phyloP scores from a whole-genome alignment of 2,329 filamentous ascomycete genomes.

The Macroventuria anomochaeta region DNA sequence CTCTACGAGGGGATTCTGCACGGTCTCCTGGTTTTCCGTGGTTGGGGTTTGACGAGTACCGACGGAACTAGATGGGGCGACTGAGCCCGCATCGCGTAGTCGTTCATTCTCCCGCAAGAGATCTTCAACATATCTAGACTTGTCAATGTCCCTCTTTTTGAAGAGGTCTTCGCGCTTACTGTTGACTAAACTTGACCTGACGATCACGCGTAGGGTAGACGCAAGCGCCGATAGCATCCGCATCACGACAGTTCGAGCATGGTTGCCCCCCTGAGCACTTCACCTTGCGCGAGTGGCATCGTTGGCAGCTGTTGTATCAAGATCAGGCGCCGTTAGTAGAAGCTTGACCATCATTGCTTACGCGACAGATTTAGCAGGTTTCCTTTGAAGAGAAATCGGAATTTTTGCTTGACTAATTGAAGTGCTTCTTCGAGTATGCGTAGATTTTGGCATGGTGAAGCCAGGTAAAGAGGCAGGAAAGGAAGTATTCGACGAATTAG shows the following conservation, averaged over 20 bases:
- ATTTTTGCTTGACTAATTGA: not conserved
- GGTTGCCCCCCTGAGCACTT: constrained; percentile 46
- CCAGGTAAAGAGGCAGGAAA: not conserved
- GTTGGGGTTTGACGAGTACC: not conserved
- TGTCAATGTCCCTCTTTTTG: not conserved
- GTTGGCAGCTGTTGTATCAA: constrained; percentile 24
- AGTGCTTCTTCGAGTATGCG: not conserved
- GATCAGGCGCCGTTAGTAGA: not conserved
- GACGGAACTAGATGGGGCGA: not conserved
- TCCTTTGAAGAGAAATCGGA: not conserved
- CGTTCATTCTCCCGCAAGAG: constrained; percentile 41
- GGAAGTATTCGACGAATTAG: not conserved
- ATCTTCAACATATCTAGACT: constrained; percentile 36
- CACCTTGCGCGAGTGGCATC: constrained; percentile 41
- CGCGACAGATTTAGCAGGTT: constrained; percentile 8
- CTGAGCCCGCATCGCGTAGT: constrained; percentile 19
- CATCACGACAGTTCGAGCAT: constrained; percentile 38
- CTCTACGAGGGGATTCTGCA: constrained; percentile 45
- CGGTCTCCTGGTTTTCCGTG: constrained; percentile 31
- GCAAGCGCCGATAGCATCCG: constrained; percentile 28
- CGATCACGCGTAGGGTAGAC: constrained; percentile 37
- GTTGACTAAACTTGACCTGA: constrained; percentile 40
- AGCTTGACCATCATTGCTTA: constrained; percentile 2
- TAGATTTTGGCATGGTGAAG: not conserved
- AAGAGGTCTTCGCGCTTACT: constrained; percentile 16